These are phyloP conservation scores for Stellera chamaejasme DNA, from an alignment of 345 rosid species.

Conservation along the genomic window DNA sequence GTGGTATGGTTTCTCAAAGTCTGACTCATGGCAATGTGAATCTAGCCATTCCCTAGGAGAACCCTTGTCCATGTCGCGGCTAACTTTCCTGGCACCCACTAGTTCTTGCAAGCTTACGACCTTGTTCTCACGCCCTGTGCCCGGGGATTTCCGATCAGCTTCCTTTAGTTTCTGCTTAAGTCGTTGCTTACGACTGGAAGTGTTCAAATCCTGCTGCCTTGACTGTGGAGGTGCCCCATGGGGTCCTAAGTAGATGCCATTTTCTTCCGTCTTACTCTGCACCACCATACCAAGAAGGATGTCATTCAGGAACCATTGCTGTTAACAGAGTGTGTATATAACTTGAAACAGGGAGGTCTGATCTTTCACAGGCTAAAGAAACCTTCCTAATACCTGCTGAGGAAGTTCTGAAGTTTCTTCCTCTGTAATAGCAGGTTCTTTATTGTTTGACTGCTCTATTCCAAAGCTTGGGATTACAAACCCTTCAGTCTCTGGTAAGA, in stretches of 20 bases:
- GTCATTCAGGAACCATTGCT: too few relatives aligned
- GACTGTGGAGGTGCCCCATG: conserved; percentile 83
- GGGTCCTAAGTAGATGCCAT: conserved; percentile 73
- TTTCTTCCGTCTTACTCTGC: conserved; percentile 57
- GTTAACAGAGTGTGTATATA: too few relatives aligned
- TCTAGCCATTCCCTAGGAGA: conserved; percentile 79
- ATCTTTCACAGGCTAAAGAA: neutral
- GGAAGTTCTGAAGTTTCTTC: conserved; percentile 38
- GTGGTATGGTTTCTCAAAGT: conserved; percentile 56
- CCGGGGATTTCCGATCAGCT: conserved; percentile 57
- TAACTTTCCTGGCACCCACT: conserved; percentile 41
- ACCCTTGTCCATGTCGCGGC: conserved; percentile 38
- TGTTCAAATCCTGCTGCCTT: conserved; percentile 51
- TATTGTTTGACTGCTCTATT: conserved; percentile 30
- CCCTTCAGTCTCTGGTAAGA: conserved; percentile 72
- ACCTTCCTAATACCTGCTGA: conserved; percentile 42
- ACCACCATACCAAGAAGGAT: neutral
- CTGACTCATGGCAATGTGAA: conserved; percentile 86
- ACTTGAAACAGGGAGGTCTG: too few relatives aligned
- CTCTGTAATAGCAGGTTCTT: conserved; percentile 27
- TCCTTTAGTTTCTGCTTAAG: conserved; percentile 83
- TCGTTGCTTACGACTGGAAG: conserved; percentile 61
- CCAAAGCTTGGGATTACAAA: conserved; percentile 96
- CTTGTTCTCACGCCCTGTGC: conserved; percentile 82
- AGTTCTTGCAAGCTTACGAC: conserved; percentile 70